phyloP scores from a whole-genome alignment of 805 yeast genomes.

The Kregervanrija delftensis region DNA sequence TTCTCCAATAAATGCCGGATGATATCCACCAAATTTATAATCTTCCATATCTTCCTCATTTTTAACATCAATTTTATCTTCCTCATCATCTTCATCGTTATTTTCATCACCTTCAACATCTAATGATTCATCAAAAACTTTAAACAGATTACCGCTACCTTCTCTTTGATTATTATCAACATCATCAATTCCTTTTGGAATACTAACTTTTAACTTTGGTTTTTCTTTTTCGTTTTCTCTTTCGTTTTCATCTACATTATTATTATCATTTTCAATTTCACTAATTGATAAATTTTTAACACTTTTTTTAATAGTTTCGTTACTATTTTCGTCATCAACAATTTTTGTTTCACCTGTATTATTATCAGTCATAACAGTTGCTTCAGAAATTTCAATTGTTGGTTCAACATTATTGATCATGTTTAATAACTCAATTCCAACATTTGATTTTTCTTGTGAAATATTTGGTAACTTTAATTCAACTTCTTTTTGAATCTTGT shows the following conservation, averaged over 20 bases:
- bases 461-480: constrained; percentile 1
- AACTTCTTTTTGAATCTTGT: constrained; percentile 22
- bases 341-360: background rate
- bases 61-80: constrained; percentile 26
- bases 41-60: constrained; percentile 80
- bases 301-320: background rate
- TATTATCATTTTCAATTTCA: constrained; percentile 4
- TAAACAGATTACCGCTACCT: background rate
- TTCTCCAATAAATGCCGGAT: constrained; percentile 89
- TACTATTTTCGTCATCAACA: background rate
- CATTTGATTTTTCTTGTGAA: too few relatives aligned
- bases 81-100: constrained; percentile 27
- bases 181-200: constrained; percentile 2
- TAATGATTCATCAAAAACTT: constrained; percentile 1
- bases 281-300: background rate
- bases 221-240: background rate
- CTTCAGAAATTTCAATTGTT: constrained; percentile 6
- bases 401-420: background rate
- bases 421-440: too few relatives aligned
- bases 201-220: background rate
- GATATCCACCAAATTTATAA: constrained; percentile 91
- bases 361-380: constrained; percentile 9
- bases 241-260: background rate
- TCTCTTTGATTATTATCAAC: background rate
- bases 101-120: constrained; percentile 29